Percentiles rank a stretch among this genome's conserved stretches.
Conservation (phyloP, 1,139 yeast genomes). For the Geotrichum aggregatum region DNA sequence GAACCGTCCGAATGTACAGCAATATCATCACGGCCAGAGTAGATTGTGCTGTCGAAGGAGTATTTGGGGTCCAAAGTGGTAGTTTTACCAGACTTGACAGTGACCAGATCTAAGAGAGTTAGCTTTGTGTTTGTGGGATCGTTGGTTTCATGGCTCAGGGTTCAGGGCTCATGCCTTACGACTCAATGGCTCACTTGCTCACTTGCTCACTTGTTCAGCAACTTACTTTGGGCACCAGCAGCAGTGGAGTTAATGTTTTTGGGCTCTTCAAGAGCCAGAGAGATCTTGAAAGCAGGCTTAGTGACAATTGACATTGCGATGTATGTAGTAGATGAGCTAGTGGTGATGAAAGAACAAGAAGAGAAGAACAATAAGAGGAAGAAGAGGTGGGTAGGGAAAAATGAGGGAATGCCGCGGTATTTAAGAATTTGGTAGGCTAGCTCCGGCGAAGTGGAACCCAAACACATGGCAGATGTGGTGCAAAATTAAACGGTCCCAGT, state of each 20-base stretch:
- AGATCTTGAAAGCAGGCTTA: slow-evolving; percentile 19
- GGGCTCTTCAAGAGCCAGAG: slow-evolving; percentile 17
- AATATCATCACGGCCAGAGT: slow-evolving; percentile 48
- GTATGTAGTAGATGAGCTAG: background rate
- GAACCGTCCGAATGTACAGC: slow-evolving; percentile 33
- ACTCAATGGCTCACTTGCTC: no score
- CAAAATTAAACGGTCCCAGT: background rate
- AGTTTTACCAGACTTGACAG: slow-evolving; percentile 37
- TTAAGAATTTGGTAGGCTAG: background rate
- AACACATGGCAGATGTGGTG: background rate
- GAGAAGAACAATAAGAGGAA: background rate
- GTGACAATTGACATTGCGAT: slow-evolving; percentile 12
- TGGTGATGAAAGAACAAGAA: background rate
- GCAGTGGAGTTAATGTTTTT: slow-evolving; percentile 8
- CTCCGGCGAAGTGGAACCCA: background rate
- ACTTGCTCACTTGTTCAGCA: background rate
- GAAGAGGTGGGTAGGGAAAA: background rate
- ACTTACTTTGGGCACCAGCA: slow-evolving; percentile 14
- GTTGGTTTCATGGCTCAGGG: background rate
- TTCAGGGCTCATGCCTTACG: no score
- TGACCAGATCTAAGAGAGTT: slow-evolving; percentile 26
- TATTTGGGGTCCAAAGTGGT: slow-evolving; percentile 37
- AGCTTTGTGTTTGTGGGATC: no score
- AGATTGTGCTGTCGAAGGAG: slow-evolving; percentile 39
- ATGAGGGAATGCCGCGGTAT: background rate